Evolutionary conservation across 202 grass and related monocot genomes (phyloP).

Genomic region (Setaria viridis): DNA sequence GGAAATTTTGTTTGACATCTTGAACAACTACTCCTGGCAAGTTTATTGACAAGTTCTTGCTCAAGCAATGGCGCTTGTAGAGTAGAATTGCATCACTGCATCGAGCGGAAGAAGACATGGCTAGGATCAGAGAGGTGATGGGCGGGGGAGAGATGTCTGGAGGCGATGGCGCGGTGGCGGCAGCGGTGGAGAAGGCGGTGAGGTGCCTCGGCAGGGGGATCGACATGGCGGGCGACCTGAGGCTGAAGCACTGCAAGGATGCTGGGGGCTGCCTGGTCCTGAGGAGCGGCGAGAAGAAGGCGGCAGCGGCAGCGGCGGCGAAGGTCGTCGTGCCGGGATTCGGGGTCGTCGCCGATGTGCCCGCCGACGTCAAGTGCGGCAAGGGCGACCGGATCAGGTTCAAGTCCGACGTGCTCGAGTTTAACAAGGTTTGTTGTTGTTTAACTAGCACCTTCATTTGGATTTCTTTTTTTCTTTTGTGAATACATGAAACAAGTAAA

Average conservation of each 20-base stretch:
- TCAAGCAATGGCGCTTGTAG: not conserved
- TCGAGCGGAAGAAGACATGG: slow-evolving; percentile 25
- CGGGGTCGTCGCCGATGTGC: slow-evolving; percentile 55
- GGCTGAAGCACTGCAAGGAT: slow-evolving; percentile 77
- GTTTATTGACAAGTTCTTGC: slow-evolving; percentile 4
- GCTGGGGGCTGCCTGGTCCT: slow-evolving; percentile 55
- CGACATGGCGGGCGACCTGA: slow-evolving; percentile 74
- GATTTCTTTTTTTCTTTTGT: not conserved
- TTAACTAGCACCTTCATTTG: not conserved
- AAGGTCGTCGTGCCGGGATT: slow-evolving; percentile 67
- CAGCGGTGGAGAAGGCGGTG: slow-evolving; percentile 57
- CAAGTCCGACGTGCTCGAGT: slow-evolving; percentile 79
- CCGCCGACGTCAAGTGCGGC: slow-evolving; percentile 73
- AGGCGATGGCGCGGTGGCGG: not conserved
- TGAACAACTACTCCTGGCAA: not conserved
- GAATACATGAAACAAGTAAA: not conserved
- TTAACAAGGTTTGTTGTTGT: slow-evolving; percentile 63
- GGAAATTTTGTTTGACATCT: not conserved
- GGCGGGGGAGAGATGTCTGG: slow-evolving; percentile 10
- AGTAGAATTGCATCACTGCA: not conserved
- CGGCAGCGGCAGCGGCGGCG: slow-evolving; percentile 36
- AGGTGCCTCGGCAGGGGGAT: slow-evolving; percentile 75
- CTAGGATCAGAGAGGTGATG: slow-evolving; percentile 22
- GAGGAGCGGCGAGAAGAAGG: slow-evolving; percentile 50
- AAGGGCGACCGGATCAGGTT: slow-evolving; percentile 75